phyloP scores from a whole-genome alignment of 2,329 filamentous ascomycete species.

The Trichoderma atrobrunneum region DNA sequence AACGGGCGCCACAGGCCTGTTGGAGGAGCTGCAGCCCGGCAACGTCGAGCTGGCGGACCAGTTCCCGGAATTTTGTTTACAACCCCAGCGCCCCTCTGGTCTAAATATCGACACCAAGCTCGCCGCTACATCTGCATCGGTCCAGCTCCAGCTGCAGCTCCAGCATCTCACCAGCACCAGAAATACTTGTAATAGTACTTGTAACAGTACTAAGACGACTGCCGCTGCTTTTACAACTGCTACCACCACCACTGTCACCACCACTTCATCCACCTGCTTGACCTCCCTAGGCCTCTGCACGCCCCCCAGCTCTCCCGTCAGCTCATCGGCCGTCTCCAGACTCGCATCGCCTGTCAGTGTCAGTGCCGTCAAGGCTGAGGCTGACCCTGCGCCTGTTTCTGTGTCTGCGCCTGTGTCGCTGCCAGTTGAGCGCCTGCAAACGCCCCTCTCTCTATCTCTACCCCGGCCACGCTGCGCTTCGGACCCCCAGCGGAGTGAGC shows the following conservation, averaged over 20 bases:
- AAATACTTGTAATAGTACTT: neutral
- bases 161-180: neutral
- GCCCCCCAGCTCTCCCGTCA: slow-evolving; percentile 9
- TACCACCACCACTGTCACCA: neutral
- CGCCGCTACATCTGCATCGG: neutral
- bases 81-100: slow-evolving; percentile 7
- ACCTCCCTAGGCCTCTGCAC: slow-evolving; percentile 6
- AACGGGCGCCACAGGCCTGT: neutral
- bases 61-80: slow-evolving; percentile 20
- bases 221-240: neutral
- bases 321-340: slow-evolving; percentile 11
- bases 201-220: neutral
- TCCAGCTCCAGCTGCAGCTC: slow-evolving; percentile 4
- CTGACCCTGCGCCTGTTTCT: neutral
- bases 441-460: slow-evolving; percentile 13
- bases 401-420: neutral
- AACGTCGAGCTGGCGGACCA: slow-evolving; percentile 16
- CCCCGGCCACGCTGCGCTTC: slow-evolving; percentile 17
- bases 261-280: neutral
- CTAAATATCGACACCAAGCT: neutral
- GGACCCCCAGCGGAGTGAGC: slow-evolving; percentile 14
- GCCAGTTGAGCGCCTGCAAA: slow-evolving; percentile 6
- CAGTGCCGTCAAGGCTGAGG: neutral
- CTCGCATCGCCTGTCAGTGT: slow-evolving; percentile 1
- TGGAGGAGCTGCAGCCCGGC: slow-evolving; percentile 18